Evolutionary conservation across 352 stramenopile species (phyloP).

Genomic region (Phytophthora macrochlamydospora): DNA sequence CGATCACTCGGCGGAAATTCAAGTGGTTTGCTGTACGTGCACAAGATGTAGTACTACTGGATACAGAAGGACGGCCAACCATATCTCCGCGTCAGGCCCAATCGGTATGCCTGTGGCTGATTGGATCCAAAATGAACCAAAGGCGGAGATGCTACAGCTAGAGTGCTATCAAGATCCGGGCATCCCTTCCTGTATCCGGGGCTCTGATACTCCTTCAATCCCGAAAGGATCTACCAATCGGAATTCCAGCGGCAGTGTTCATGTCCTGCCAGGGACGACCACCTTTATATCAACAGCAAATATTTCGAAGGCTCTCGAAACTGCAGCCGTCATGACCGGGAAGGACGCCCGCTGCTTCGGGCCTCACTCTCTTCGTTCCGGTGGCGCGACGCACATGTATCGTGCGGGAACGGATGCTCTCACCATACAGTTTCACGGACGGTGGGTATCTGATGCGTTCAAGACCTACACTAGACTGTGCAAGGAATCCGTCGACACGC

Average conservation of each 20-base stretch:
- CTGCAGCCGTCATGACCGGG: background rate
- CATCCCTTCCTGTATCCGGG: slow-evolving; percentile 14
- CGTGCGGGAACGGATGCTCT: slow-evolving; percentile 8
- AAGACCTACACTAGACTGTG: slow-evolving; percentile 23
- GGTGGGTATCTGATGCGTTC: slow-evolving; percentile 13
- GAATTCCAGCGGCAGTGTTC: slow-evolving; percentile 5
- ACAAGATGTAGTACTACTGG: slow-evolving; percentile 10
- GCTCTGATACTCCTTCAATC: slow-evolving; percentile 9
- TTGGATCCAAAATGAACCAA: slow-evolving; percentile 9
- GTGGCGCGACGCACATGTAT: slow-evolving; percentile 19
- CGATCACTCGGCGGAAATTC: slow-evolving; percentile 5
- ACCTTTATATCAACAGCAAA: background rate
- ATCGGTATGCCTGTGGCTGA: background rate
- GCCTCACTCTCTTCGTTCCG: slow-evolving; percentile 11
- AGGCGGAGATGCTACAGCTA: slow-evolving; percentile 1
- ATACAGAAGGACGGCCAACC: background rate
- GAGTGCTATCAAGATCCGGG: slow-evolving; percentile 7
- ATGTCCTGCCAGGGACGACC: background rate
- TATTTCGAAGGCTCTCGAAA: background rate
- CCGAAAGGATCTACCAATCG: background rate
- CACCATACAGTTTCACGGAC: slow-evolving; percentile 19
- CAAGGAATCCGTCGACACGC: slow-evolving; percentile 11
- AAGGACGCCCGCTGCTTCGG: slow-evolving; percentile 6
- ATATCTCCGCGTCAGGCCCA: background rate
- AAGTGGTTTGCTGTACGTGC: slow-evolving; percentile 21